A percentile compares a stretch with the other conserved stretches of the same genome.
Evolutionary conservation across 805 yeast genomes (phyloP).

Genomic region (Nakazawaea pomicola): DNA sequence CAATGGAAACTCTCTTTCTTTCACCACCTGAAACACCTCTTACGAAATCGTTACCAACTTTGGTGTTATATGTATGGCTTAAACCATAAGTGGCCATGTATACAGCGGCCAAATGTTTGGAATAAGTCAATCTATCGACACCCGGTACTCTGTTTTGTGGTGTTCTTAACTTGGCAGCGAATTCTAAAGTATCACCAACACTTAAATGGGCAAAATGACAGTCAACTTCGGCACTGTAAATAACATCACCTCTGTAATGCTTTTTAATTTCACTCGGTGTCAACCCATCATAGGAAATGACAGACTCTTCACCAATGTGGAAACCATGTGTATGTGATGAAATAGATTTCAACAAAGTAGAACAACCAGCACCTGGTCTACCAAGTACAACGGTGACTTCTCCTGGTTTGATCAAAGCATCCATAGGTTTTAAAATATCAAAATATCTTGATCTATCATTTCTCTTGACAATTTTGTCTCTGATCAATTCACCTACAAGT

Average conservation of each 20-base stretch:
- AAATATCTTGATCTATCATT: slow-evolving; percentile 30
- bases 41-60: slow-evolving; percentile 58
- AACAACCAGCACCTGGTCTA: slow-evolving; percentile 81
- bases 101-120: slow-evolving; percentile 49
- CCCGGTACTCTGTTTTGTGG: slow-evolving; percentile 60
- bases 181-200: slow-evolving; percentile 60
- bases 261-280: slow-evolving; percentile 42
- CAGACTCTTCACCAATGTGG: slow-evolving; percentile 39
- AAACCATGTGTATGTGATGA: slow-evolving; percentile 59
- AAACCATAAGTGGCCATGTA: slow-evolving; percentile 46
- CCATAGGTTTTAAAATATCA: slow-evolving; percentile 61
- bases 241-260: slow-evolving; percentile 63
- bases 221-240: slow-evolving; percentile 66
- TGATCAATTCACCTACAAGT: slow-evolving; percentile 24
- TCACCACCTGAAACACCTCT: slow-evolving; percentile 70
- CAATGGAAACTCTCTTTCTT: slow-evolving; percentile 60
- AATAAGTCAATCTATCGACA: slow-evolving; percentile 49
- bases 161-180: slow-evolving; percentile 58
- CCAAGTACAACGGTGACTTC: slow-evolving; percentile 69
- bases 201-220: slow-evolving; percentile 63
- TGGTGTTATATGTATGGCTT: slow-evolving; percentile 33
- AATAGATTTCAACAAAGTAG: slow-evolving; percentile 58
- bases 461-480: slow-evolving; percentile 16
- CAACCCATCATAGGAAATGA: slow-evolving; percentile 51
- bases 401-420: slow-evolving; percentile 57